These are phyloP conservation scores for Plasmodium coatneyi DNA, from an alignment of 169 alveolate species.

Conservation along the genomic window DNA sequence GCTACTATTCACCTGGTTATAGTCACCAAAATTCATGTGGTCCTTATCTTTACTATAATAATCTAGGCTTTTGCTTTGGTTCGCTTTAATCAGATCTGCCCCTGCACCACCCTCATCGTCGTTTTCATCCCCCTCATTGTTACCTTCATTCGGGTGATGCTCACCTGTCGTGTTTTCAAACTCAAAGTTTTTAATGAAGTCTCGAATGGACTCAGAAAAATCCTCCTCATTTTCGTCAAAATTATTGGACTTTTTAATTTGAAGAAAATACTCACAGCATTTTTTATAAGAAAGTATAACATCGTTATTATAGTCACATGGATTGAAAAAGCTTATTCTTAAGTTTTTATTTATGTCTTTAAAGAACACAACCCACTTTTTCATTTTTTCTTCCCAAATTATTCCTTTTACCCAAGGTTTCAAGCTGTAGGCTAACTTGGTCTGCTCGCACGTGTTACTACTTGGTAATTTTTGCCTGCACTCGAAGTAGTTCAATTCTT, in stretches of 20 bases:
- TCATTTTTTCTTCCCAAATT: conserved; percentile 70
- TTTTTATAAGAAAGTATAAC: conserved; percentile 52
- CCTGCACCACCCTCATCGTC: neutral
- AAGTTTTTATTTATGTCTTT: conserved; percentile 65
- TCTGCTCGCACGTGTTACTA: conserved; percentile 9
- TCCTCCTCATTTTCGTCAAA: conserved; percentile 57
- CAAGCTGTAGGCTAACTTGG: conserved; percentile 62
- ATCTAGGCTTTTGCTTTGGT: neutral
- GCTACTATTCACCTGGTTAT: neutral
- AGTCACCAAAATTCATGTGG: neutral
- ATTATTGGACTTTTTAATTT: conserved; percentile 64
- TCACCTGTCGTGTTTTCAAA: conserved; percentile 25
- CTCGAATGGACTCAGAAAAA: conserved; percentile 24
- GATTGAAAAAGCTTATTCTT: conserved; percentile 63
- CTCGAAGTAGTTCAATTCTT: conserved; percentile 16
- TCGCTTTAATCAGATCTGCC: neutral
- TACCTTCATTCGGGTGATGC: neutral
- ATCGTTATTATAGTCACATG: conserved; percentile 58
- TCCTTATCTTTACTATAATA: neutral
- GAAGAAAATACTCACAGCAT: conserved; percentile 64
- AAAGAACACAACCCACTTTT: conserved; percentile 73
- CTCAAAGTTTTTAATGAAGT: conserved; percentile 38
- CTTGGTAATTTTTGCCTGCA: neutral
- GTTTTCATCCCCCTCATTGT: neutral
- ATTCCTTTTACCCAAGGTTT: conserved; percentile 72